Evolutionary conservation across 208 protist species (phyloP).

Genomic region (Acanthamoeba culbertsoni): DNA sequence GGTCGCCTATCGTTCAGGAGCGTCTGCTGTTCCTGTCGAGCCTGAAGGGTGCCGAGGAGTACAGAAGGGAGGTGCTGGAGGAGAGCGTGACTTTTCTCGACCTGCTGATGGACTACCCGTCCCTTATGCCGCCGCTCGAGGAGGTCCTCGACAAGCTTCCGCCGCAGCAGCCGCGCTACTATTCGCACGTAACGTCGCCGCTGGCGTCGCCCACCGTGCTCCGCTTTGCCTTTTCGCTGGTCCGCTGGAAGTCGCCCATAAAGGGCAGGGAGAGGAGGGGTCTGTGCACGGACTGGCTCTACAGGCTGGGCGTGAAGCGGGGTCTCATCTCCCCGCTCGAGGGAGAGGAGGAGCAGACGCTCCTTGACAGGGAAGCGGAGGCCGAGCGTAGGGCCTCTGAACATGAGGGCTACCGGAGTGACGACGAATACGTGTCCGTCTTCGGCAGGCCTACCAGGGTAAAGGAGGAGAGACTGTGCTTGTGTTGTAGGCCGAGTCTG

Average conservation of each 20-base stretch:
- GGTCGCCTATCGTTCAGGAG: background rate
- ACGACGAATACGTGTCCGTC: background rate
- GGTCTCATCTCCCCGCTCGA: background rate
- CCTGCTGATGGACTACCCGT: constrained; percentile 47
- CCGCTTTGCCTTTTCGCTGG: constrained; percentile 39
- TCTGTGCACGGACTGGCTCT: constrained; percentile 66
- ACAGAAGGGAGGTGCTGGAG: constrained; percentile 23
- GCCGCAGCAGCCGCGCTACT: constrained; percentile 51
- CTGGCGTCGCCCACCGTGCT: background rate
- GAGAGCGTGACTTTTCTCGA: constrained; percentile 31
- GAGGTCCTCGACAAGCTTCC: constrained; percentile 2
- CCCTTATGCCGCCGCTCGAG: constrained; percentile 1
- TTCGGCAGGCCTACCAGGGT: background rate
- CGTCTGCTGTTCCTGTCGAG: constrained; percentile 9
- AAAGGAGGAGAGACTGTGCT: background rate
- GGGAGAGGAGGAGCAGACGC: background rate
- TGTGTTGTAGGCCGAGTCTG: background rate
- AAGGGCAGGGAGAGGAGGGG: background rate
- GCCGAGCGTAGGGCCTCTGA: background rate
- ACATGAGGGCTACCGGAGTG: background rate
- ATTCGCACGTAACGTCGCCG: constrained; percentile 22
- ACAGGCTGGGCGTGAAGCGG: constrained; percentile 3
- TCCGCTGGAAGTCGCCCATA: background rate
- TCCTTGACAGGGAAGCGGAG: background rate
- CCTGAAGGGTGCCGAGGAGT: constrained; percentile 58